Percentiles rank a stretch among this genome's conserved stretches.
Evolutionary conservation across 2,329 filamentous ascomycete species (phyloP).

Genomic region (Colletotrichum viniferum): DNA sequence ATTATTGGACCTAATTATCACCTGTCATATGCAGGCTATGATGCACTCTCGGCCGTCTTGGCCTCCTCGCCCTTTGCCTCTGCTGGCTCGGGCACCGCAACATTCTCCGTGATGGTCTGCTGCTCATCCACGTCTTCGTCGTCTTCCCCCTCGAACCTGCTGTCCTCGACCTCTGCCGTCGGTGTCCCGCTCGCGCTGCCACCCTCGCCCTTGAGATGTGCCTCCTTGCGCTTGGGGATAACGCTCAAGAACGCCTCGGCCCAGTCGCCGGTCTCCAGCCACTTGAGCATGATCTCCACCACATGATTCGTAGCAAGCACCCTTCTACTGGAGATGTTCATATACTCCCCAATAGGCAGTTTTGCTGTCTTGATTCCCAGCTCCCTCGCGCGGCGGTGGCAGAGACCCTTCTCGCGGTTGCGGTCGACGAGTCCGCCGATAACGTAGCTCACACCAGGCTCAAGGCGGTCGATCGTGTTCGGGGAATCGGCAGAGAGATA

Average conservation of each 20-base stretch:
- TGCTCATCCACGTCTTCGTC: slow-evolving; percentile 33
- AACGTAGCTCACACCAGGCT: slow-evolving; percentile 89
- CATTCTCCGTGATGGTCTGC: slow-evolving; percentile 20
- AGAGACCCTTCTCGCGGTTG: slow-evolving; percentile 94
- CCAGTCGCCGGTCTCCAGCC: slow-evolving; percentile 92
- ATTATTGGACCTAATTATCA: slow-evolving; percentile 11
- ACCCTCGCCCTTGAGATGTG: slow-evolving; percentile 57
- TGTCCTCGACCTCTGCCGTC: slow-evolving; percentile 27
- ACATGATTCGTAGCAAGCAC: slow-evolving; percentile 96
- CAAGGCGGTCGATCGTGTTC: slow-evolving; percentile 79
- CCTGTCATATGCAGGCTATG: slow-evolving; percentile 7
- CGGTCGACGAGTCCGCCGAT: slow-evolving; percentile 95
- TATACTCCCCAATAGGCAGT: slow-evolving; percentile 92
- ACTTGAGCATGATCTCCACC: slow-evolving; percentile 93
- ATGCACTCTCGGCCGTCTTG: neutral
- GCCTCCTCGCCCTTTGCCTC: neutral
- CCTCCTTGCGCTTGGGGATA: slow-evolving; percentile 90
- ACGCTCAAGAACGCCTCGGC: slow-evolving; percentile 85
- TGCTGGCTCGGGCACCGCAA: neutral
- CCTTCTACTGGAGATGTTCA: slow-evolving; percentile 85
- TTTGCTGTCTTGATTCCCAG: slow-evolving; percentile 85
- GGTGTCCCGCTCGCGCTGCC: slow-evolving; percentile 27
- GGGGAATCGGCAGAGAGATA: slow-evolving; percentile 95
- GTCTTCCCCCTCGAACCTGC: slow-evolving; percentile 27
- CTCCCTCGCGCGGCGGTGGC: slow-evolving; percentile 79